Conservation (phyloP, 2,329 filamentous ascomycete species). For the Cordyceps militaris region DNA sequence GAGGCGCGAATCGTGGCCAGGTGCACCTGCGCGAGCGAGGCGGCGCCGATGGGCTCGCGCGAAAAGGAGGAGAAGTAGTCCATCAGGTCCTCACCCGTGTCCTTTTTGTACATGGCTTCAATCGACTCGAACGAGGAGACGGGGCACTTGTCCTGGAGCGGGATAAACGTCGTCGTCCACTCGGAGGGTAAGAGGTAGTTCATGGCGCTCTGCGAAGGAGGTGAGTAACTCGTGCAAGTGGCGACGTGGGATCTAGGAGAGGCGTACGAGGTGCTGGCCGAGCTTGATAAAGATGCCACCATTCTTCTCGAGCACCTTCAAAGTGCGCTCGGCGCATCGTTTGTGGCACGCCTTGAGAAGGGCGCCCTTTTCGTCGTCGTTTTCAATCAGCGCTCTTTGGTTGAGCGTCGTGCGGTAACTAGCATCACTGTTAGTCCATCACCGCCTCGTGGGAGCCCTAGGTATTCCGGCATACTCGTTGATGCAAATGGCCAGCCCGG, state of each 20-base stretch:
- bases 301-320: slow-evolving; percentile 86
- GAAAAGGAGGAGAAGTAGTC: slow-evolving; percentile 86
- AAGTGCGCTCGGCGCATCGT: slow-evolving; percentile 81
- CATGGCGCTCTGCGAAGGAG: slow-evolving; percentile 66
- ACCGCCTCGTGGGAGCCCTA: background rate
- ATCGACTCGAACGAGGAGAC: slow-evolving; percentile 86
- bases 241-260: background rate
- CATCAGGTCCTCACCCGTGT: slow-evolving; percentile 71
- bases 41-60: slow-evolving; percentile 74
- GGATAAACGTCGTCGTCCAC: slow-evolving; percentile 94
- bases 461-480: slow-evolving; percentile 59
- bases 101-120: slow-evolving; percentile 73
- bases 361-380: slow-evolving; percentile 58
- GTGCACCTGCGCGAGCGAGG: slow-evolving; percentile 91
- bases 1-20: slow-evolving; percentile 74
- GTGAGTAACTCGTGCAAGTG: slow-evolving; percentile 19
- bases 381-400: slow-evolving; percentile 51
- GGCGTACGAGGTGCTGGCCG: slow-evolving; percentile 74
- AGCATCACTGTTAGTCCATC: background rate
- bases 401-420: slow-evolving; percentile 88
- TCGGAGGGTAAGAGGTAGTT: slow-evolving; percentile 86
- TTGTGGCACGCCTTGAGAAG: slow-evolving; percentile 79
- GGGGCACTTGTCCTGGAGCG: slow-evolving; percentile 90
- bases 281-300: slow-evolving; percentile 98
- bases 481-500: slow-evolving; percentile 71